Evolutionary conservation across 768 basidiomycete genomes (phyloP).

Genomic region (Boletus rubescentipes): DNA sequence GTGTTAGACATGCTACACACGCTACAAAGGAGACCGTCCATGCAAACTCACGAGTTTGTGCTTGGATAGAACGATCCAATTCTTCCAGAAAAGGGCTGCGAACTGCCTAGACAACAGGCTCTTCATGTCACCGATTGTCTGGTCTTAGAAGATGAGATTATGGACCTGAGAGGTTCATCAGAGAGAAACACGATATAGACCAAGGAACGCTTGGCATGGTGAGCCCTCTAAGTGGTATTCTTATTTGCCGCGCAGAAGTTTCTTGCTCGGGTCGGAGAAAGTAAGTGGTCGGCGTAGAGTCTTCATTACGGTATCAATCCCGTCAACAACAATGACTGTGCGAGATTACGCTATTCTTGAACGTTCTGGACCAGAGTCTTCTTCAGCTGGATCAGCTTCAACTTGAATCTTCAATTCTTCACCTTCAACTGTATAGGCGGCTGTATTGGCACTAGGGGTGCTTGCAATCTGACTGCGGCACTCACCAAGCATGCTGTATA

Average conservation of each 20-base stretch:
- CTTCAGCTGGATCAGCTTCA: too few relatives aligned
- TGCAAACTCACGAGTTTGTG: conserved; percentile 55
- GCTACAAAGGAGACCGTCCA: neutral
- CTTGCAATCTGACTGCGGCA: too few relatives aligned
- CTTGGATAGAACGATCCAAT: conserved; percentile 69
- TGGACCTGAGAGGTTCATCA: neutral
- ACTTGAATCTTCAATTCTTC: too few relatives aligned
- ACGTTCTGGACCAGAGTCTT: too few relatives aligned
- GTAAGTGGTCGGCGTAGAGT: too few relatives aligned
- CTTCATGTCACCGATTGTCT: conserved; percentile 15
- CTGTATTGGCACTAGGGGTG: too few relatives aligned
- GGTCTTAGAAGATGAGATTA: neutral
- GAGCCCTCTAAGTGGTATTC: neutral
- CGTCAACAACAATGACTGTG: too few relatives aligned
- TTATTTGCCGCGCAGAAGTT: neutral
- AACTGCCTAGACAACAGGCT: conserved; percentile 62
- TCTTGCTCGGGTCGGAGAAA: too few relatives aligned
- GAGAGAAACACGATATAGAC: neutral
- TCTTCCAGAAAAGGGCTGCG: conserved; percentile 63
- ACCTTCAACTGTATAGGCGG: too few relatives aligned
- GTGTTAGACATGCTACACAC: neutral
- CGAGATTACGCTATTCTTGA: too few relatives aligned
- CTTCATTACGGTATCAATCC: too few relatives aligned
- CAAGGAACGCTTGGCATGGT: neutral
- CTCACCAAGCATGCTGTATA: too few relatives aligned